These are phyloP conservation scores for Elsinoe arachidis DNA, from an alignment of 2,329 filamentous ascomycete genomes.

Conservation along the genomic window DNA sequence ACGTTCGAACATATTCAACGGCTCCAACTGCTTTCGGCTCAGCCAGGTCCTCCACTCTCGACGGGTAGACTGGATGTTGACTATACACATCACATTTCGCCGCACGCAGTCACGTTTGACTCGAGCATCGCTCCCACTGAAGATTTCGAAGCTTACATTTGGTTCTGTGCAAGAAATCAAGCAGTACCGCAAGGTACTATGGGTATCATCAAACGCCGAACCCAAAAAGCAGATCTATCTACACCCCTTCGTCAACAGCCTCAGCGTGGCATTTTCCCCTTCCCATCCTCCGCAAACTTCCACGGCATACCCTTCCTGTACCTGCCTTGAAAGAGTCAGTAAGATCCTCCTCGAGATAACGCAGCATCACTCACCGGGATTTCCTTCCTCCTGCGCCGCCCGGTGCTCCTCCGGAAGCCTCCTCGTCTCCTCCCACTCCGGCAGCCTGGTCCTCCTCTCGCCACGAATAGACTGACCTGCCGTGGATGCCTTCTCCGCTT, in stretches of 20 bases:
- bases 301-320: background rate
- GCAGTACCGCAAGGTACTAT: no score
- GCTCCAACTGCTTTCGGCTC: no score
- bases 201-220: no score
- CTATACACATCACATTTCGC: no score
- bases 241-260: background rate
- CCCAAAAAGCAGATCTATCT: no score
- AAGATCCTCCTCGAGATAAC: background rate
- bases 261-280: background rate
- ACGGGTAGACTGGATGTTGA: no score
- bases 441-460: background rate
- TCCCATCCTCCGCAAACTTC: background rate
- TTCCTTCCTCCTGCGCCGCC: background rate
- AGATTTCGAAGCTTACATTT: no score
- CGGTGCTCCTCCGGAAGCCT: conserved; percentile 14
- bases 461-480: background rate
- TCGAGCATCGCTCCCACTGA: no score
- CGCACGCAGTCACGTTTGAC: no score
- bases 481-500: background rate
- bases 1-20: no score
- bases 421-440: background rate
- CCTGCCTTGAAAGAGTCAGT: background rate
- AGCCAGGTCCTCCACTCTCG: no score
- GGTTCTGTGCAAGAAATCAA: no score
- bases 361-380: background rate